Evolutionary conservation across 495 filamentous ascomycete genomes (phyloP).

Genomic region (Talaromyces borbonicus): DNA sequence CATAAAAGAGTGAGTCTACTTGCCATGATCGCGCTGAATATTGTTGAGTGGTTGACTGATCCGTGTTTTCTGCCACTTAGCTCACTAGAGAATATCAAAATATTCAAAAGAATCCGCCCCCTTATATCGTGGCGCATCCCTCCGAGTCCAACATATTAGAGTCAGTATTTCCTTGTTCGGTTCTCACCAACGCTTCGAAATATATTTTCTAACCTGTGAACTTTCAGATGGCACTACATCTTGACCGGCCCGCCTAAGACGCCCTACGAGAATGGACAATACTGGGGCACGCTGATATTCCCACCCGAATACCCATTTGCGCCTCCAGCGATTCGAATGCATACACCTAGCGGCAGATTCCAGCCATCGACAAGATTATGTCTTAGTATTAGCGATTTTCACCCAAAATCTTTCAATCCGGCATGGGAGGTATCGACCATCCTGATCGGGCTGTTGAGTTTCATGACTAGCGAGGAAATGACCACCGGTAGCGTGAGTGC

Average conservation of each 20-base stretch:
- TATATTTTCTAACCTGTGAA: neutral
- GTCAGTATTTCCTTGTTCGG: slow-evolving; percentile 30
- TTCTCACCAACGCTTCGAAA: neutral
- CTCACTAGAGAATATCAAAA: slow-evolving; percentile 90
- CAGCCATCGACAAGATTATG: slow-evolving; percentile 86
- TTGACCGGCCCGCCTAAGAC: slow-evolving; percentile 92
- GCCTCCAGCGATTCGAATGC: slow-evolving; percentile 96
- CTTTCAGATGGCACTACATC: slow-evolving; percentile 90
- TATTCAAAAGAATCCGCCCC: slow-evolving; percentile 84
- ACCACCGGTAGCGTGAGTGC: slow-evolving; percentile 87
- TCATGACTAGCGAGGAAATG: slow-evolving; percentile 99
- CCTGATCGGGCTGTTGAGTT: slow-evolving; percentile 83
- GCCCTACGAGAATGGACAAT: slow-evolving; percentile 90
- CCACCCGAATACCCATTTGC: slow-evolving; percentile 95
- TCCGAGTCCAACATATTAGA: slow-evolving; percentile 94
- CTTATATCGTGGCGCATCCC: slow-evolving; percentile 88
- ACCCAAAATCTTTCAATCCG: slow-evolving; percentile 95
- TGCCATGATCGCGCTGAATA: neutral
- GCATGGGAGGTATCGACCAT: slow-evolving; percentile 99
- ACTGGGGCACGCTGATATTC: slow-evolving; percentile 96
- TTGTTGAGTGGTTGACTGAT: neutral
- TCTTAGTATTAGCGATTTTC: slow-evolving; percentile 92
- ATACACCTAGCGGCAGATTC: slow-evolving; percentile 92
- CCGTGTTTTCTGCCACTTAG: slow-evolving; percentile 36
- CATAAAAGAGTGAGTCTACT: slow-evolving; percentile 62